phyloP scores from a whole-genome alignment of 371 early-diverging fungal genomes.

The Lichtheimia corymbifera region DNA sequence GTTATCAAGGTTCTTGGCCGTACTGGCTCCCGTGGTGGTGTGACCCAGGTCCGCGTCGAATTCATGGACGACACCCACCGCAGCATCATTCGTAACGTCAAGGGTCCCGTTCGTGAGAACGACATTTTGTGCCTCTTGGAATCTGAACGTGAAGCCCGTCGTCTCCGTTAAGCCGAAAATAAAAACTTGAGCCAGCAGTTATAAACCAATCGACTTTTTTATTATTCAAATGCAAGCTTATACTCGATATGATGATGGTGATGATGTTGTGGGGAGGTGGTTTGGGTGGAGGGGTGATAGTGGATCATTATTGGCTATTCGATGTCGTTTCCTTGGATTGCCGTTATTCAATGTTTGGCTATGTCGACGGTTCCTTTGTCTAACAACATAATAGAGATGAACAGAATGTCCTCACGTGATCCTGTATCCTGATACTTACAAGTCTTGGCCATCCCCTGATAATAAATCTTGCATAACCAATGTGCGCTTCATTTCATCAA shows the following conservation, averaged over 20 bases:
- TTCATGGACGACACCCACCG: constrained; percentile 95
- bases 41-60: constrained; percentile 98
- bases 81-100: constrained; percentile 98
- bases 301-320: too few species aligned
- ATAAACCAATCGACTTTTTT: too few species aligned
- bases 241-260: too few species aligned
- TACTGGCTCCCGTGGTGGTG: constrained; percentile 98
- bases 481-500: constrained; percentile 36
- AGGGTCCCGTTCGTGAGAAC: constrained; percentile 97
- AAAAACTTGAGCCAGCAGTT: neutral
- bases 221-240: too few species aligned
- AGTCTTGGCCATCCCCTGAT: neutral
- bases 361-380: neutral
- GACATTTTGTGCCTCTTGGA: constrained; percentile 96
- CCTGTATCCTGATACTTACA: neutral
- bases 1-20: constrained; percentile 98
- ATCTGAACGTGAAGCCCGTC: constrained; percentile 99
- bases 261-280: too few species aligned
- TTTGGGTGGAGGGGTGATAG: too few species aligned
- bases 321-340: neutral
- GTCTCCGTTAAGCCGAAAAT: constrained; percentile 81
- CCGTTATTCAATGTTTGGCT: neutral
- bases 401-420: neutral
- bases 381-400: too few species aligned
- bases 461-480: constrained; percentile 18